Evolutionary conservation across 345 rosid species (phyloP), one percentile per base, ranked within the genome.

Genomic region (Heritiera fomes): DNA sequence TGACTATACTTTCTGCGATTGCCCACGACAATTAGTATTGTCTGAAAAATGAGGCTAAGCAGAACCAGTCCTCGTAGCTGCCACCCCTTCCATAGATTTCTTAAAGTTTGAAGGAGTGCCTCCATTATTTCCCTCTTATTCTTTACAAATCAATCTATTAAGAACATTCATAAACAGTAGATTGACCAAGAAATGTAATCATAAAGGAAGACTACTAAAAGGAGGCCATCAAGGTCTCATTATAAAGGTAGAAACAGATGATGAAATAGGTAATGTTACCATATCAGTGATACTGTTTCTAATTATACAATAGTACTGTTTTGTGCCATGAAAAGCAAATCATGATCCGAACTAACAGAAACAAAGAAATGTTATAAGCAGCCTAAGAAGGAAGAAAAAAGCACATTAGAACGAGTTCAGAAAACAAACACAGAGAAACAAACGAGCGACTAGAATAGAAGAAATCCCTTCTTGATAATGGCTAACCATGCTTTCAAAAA

Each of bases 1-100:
- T 60, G 0, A 1, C 40, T 7, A 17, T 40, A 77, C 60, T 82
- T 82, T 52, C 85, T 61, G 4, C 76, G 56, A 5, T 56, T 43
- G 2, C 80, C 85, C 28, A 70, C 2, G n/a, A 18, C 1, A n/a
- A 69, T 40, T 9, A 85, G 85, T 17, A 82, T 15, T 3, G 68
- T 69, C 52, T 82, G 85, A 18, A 82, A 14, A 8, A 40, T 0
- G 23, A 82, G 83, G 79, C 85, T 82, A 10, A 82, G 3, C 3
- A 82, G 1, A 56, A 78, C 28, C 23, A 64, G 0, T 14, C 38
- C 47, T 2, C 78, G 64, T 10, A 82, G 64, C 77, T 77, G 83
- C 83, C 83, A 82, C n/a, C 71, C 38, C 8, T 70, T 47, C 87
- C 87, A 84, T 12, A 73, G 15, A 5, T 60, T 47, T 23, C 0